Conservation (phyloP, 192 early-diverging fungal species). For the Podila horticola region DNA sequence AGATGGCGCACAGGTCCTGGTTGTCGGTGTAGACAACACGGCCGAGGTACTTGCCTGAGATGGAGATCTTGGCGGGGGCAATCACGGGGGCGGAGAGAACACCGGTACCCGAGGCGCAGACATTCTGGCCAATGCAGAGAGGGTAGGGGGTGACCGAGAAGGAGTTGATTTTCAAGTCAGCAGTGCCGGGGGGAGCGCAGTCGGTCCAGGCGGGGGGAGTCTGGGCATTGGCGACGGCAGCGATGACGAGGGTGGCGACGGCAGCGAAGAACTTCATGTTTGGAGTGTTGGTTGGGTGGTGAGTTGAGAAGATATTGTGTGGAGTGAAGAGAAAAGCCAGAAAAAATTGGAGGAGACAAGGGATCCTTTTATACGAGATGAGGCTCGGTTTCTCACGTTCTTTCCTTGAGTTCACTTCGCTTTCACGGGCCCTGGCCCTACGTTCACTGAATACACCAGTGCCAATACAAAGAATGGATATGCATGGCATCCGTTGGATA, state of each 20-base stretch:
- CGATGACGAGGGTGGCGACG: slow-evolving; percentile 54
- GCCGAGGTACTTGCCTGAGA: slow-evolving; percentile 17
- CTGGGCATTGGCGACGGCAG: slow-evolving; percentile 56
- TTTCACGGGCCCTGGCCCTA: too few species aligned
- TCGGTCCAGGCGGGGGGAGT: slow-evolving; percentile 36
- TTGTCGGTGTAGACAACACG: slow-evolving; percentile 31
- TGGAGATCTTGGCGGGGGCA: slow-evolving; percentile 15
- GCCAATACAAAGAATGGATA: background rate
- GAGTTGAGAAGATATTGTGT: background rate
- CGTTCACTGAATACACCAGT: background rate
- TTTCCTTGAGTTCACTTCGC: too few species aligned
- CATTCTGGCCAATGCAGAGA: slow-evolving; percentile 41
- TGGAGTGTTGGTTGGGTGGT: background rate
- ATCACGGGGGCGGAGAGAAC: slow-evolving; percentile 39
- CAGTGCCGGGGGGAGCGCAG: slow-evolving; percentile 50
- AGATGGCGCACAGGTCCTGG: slow-evolving; percentile 29
- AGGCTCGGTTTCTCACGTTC: background rate
- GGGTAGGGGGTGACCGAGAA: slow-evolving; percentile 52
- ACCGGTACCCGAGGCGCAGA: slow-evolving; percentile 37
- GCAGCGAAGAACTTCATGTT: slow-evolving; percentile 60
- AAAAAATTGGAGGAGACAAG: background rate
- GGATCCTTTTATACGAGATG: slow-evolving; percentile 10
- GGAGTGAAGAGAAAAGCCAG: slow-evolving; percentile 8
- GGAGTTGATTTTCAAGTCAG: slow-evolving; percentile 55
- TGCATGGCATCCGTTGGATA: too few species aligned